These are phyloP conservation scores for Luzula sylvatica DNA, from an alignment of 176 grass and related monocot genomes.

Conservation along the genomic window DNA sequence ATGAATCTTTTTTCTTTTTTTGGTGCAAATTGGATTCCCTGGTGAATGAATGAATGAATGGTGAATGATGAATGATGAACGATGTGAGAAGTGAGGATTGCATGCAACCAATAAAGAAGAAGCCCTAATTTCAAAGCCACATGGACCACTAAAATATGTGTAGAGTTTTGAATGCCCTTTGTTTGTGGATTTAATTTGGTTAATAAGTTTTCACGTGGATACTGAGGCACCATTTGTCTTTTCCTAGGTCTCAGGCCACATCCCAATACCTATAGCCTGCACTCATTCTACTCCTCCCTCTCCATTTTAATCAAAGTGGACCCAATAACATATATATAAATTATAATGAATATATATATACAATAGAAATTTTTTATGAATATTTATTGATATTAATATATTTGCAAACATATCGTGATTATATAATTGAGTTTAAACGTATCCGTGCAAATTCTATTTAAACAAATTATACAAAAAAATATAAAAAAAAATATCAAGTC, in stretches of 20 bases:
- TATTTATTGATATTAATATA: too few species aligned
- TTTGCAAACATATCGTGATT: too few species aligned
- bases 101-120: not conserved
- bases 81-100: not conserved
- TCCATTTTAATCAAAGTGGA: too few species aligned
- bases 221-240: slow-evolving; percentile 18
- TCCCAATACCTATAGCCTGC: slow-evolving; percentile 17
- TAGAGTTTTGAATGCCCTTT: not conserved
- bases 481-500: too few species aligned
- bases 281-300: not conserved
- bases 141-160: slow-evolving; percentile 8
- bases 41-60: slow-evolving; percentile 12
- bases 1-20: not conserved
- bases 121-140: slow-evolving; percentile 5
- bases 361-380: too few species aligned
- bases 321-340: too few species aligned
- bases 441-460: too few species aligned
- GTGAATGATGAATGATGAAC: not conserved
- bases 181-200: not conserved
- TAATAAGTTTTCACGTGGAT: slow-evolving; percentile 24
- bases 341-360: too few species aligned
- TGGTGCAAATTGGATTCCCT: not conserved
- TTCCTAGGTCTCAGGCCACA: slow-evolving; percentile 25
- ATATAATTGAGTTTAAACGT: too few species aligned
- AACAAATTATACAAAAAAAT: too few species aligned